Conservation (phyloP, 73 alveolate genomes). For the Paramecium tetraurelia region DNA sequence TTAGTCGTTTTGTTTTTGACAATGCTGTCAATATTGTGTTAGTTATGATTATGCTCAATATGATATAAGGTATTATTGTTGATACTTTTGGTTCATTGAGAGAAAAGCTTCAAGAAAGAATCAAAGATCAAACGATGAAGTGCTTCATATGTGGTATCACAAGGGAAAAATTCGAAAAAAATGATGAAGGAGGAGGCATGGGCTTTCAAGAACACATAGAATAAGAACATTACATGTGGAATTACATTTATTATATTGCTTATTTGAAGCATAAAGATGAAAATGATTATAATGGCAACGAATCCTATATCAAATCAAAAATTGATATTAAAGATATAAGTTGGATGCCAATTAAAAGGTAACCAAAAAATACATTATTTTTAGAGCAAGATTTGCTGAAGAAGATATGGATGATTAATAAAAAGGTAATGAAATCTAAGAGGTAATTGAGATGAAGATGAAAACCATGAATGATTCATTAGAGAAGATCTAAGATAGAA, state of each 20-base stretch:
- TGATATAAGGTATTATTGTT: conserved; percentile 94
- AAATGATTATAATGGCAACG: conserved; percentile 93
- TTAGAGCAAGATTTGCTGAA: conserved; percentile 24
- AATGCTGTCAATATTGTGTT: conserved; percentile 84
- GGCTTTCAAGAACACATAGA: conserved; percentile 70
- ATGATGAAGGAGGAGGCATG: conserved; percentile 64
- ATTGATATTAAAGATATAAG: conserved; percentile 77
- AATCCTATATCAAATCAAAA: conserved; percentile 80
- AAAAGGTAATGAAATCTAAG: conserved; percentile 1
- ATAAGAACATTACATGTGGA: conserved; percentile 84
- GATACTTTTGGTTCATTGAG: conserved; percentile 94
- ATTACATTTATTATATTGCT: conserved; percentile 89
- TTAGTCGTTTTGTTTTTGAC: conserved; percentile 86
- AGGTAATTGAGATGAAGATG: background rate
- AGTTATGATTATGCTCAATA: conserved; percentile 87
- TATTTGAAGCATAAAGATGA: conserved; percentile 85
- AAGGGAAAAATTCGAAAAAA: conserved; percentile 88
- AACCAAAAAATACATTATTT: background rate
- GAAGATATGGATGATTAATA: background rate
- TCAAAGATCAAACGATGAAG: conserved; percentile 80
- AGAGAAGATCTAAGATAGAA: background rate
- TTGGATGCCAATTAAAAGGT: conserved; percentile 89
- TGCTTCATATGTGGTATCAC: conserved; percentile 94
- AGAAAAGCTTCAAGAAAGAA: conserved; percentile 83
- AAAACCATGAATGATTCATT: conserved; percentile 1